Conservation (phyloP, 495 filamentous ascomycete species). For the Trichodelitschia bisporula region DNA sequence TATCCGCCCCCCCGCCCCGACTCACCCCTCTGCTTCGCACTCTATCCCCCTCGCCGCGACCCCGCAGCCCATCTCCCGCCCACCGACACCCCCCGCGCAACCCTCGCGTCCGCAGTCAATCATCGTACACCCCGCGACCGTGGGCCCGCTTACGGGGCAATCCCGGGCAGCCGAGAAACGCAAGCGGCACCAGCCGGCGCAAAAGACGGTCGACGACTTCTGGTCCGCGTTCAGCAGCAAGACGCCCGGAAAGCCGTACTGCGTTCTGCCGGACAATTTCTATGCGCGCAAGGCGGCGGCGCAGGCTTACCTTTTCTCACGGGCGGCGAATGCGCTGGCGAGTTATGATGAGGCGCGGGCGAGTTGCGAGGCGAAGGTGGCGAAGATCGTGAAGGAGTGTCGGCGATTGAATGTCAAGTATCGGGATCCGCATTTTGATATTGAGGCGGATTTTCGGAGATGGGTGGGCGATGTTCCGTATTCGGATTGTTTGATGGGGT, state of each 20-base stretch:
- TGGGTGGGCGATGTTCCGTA: constrained; percentile 26
- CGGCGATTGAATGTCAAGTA: constrained; percentile 73
- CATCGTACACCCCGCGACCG: too few relatives aligned
- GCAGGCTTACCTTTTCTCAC: not conserved
- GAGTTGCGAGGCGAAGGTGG: constrained; percentile 48
- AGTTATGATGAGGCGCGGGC: constrained; percentile 51
- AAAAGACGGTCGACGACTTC: constrained; percentile 49
- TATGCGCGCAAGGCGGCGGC: constrained; percentile 36
- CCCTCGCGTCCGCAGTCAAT: too few relatives aligned
- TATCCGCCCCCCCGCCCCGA: too few relatives aligned
- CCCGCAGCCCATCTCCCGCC: too few relatives aligned
- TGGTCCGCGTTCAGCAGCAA: constrained; percentile 56
- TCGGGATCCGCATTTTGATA: constrained; percentile 69
- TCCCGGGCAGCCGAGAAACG: too few relatives aligned
- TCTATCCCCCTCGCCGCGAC: too few relatives aligned
- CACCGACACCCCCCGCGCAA: too few relatives aligned
- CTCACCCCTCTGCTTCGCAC: too few relatives aligned
- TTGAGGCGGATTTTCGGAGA: constrained; percentile 54
- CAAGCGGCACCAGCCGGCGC: constrained; percentile 25
- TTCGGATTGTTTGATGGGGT: constrained; percentile 22
- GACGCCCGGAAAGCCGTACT: constrained; percentile 36
- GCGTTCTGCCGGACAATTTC: constrained; percentile 47
- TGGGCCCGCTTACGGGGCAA: too few relatives aligned
- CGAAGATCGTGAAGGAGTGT: constrained; percentile 64
- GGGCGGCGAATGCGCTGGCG: constrained; percentile 24